phyloP scores from a whole-genome alignment of 2,329 filamentous ascomycete species.

The Emmonsiellopsis sp. region DNA sequence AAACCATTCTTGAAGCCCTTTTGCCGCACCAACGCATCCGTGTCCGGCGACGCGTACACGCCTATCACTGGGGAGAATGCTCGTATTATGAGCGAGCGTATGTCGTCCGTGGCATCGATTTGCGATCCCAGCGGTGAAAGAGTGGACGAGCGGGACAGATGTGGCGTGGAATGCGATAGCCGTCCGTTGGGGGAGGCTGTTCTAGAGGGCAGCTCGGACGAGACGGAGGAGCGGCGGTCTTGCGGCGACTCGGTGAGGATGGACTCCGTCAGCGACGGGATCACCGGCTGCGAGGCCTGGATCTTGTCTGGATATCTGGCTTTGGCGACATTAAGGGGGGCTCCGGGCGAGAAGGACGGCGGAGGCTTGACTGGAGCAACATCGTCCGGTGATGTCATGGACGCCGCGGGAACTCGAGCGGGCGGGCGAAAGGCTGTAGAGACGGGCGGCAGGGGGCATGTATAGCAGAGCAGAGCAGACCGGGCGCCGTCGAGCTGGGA shows the following conservation, averaged over 20 bases:
- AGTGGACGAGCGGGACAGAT: constrained; percentile 37
- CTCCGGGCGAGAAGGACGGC: constrained; percentile 59
- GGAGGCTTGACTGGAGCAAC: constrained; percentile 57
- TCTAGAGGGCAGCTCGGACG: constrained; percentile 59
- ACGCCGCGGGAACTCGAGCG: constrained; percentile 23
- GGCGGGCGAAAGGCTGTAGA: background rate
- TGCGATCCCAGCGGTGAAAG: constrained; percentile 44
- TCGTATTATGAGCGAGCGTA: constrained; percentile 60
- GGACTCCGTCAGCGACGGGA: constrained; percentile 39
- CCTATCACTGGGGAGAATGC: constrained; percentile 85
- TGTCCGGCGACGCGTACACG: constrained; percentile 77
- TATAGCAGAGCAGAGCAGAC: background rate
- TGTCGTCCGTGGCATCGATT: constrained; percentile 44
- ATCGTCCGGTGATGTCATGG: constrained; percentile 61
- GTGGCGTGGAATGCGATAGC: constrained; percentile 45
- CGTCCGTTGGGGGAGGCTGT: constrained; percentile 58
- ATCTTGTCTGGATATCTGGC: constrained; percentile 42
- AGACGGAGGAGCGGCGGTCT: constrained; percentile 45
- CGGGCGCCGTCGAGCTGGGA: background rate
- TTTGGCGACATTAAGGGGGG: constrained; percentile 52
- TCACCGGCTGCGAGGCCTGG: constrained; percentile 41
- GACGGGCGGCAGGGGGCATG: constrained; percentile 4
- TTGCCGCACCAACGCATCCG: constrained; percentile 64
- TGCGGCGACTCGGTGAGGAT: constrained; percentile 49
- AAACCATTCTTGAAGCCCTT: constrained; percentile 81